A percentile compares a stretch with the other conserved stretches of the same genome.
These are phyloP conservation scores for Baudoinia panamericana DNA, from an alignment of 495 filamentous ascomycete genomes.

Conservation along the genomic window DNA sequence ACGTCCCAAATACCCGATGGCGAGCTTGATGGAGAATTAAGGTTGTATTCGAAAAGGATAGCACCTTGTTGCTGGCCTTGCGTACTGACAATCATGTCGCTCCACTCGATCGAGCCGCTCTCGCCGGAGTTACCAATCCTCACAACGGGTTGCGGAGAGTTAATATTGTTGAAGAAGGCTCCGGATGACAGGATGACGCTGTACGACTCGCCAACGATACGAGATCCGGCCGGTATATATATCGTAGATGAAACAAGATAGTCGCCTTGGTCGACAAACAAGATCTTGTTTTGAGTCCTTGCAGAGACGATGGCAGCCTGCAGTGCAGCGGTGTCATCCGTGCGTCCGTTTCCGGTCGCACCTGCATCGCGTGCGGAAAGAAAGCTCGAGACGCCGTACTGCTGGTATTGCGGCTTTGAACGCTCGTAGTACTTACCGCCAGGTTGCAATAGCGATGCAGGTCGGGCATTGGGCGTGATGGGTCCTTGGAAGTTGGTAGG, in stretches of 20 bases:
- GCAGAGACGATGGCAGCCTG: slow-evolving; percentile 22
- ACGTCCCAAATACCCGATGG: slow-evolving; percentile 42
- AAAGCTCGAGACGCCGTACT: slow-evolving; percentile 15
- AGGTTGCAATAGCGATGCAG: slow-evolving; percentile 15
- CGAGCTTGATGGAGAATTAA: slow-evolving; percentile 17
- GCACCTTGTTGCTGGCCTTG: slow-evolving; percentile 29
- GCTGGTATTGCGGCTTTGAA: slow-evolving; percentile 29
- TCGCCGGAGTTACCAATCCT: slow-evolving; percentile 29
- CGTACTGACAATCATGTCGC: slow-evolving; percentile 35
- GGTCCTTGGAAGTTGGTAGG: slow-evolving; percentile 15
- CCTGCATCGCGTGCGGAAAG: slow-evolving; percentile 23
- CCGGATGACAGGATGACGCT: slow-evolving; percentile 35
- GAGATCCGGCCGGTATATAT: slow-evolving; percentile 39
- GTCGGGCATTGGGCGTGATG: slow-evolving; percentile 20
- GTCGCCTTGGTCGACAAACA: slow-evolving; percentile 28
- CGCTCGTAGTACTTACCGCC: slow-evolving; percentile 23
- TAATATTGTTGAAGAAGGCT: slow-evolving; percentile 22
- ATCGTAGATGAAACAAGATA: slow-evolving; percentile 49
- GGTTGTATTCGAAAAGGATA: slow-evolving; percentile 30
- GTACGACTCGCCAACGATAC: slow-evolving; percentile 44
- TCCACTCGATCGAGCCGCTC: slow-evolving; percentile 25
- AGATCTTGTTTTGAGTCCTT: slow-evolving; percentile 17
- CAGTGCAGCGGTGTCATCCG: slow-evolving; percentile 28
- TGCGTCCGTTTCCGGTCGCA: slow-evolving; percentile 22
- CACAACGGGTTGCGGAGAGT: slow-evolving; percentile 30